Percentiles rank a stretch among this genome's conserved stretches.
phyloP scores from a whole-genome alignment of 2,329 filamentous ascomycete genomes.

The Pseudocercospora fuligena region DNA sequence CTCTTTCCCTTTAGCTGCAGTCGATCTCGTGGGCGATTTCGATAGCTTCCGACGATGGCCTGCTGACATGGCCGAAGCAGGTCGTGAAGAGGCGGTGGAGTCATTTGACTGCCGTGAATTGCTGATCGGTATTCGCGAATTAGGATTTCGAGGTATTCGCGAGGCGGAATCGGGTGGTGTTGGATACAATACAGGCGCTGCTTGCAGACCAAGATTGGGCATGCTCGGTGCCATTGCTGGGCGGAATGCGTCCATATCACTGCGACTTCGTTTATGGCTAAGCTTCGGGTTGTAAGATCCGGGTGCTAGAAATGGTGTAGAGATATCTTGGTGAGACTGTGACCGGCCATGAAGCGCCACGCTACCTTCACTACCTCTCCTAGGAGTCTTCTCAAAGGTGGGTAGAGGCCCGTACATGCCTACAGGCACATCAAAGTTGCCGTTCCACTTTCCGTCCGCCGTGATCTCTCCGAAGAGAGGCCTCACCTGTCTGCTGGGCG shows the following conservation, averaged over 20 bases:
- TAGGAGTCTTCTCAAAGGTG: conserved; percentile 31
- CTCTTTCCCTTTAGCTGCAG: conserved; percentile 32
- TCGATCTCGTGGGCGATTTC: conserved; percentile 38
- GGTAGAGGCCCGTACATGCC: conserved; percentile 36
- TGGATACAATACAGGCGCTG: conserved; percentile 29
- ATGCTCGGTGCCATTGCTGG: conserved; percentile 35
- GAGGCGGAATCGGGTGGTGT: conserved; percentile 34
- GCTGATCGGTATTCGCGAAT: conserved; percentile 41
- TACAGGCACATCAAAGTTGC: conserved; percentile 37
- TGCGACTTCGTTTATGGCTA: conserved; percentile 41
- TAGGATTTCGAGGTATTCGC: conserved; percentile 17
- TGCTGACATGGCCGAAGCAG: conserved; percentile 36
- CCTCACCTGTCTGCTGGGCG: conserved; percentile 40
- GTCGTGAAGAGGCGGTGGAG: conserved; percentile 39
- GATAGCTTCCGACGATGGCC: conserved; percentile 31
- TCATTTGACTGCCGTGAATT: conserved; percentile 35
- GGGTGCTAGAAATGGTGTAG: conserved; percentile 27
- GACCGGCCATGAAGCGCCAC: conserved; percentile 61
- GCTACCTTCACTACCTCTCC: conserved; percentile 75
- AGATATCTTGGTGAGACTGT: conserved; percentile 54
- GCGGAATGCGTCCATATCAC: conserved; percentile 36
- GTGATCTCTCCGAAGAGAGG: conserved; percentile 78
- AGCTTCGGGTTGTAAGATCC: conserved; percentile 28
- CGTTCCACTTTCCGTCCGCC: conserved; percentile 59
- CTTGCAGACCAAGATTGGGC: conserved; percentile 34